These are phyloP conservation scores for Besnoitia besnoiti DNA, from an alignment of 169 alveolate species.

Conservation along the genomic window DNA sequence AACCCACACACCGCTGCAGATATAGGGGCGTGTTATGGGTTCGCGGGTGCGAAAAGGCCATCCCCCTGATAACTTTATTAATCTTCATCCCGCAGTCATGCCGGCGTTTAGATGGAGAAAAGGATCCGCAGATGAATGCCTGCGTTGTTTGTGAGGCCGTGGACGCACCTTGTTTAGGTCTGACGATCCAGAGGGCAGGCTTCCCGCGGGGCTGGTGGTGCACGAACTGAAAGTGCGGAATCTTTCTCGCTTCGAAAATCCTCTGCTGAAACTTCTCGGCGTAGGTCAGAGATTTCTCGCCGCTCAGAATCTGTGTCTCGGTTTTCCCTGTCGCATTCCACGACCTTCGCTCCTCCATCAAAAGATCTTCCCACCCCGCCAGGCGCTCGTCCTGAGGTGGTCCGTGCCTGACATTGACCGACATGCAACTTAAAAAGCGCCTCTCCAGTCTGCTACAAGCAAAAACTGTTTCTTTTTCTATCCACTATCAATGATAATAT, in stretches of 20 bases:
- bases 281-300: not conserved
- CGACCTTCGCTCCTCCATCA: constrained; percentile 19
- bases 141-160: not conserved
- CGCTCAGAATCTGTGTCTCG: not conserved
- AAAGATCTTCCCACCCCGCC: constrained; percentile 59
- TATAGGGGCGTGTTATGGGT: too few relatives aligned
- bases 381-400: constrained; percentile 7
- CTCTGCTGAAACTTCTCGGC: constrained; percentile 35
- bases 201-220: constrained; percentile 21
- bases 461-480: not conserved
- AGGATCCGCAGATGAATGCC: too few relatives aligned
- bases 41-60: too few relatives aligned
- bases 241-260: constrained; percentile 23
- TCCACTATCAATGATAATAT: not conserved
- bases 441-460: not conserved
- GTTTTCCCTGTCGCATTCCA: constrained; percentile 18
- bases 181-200: constrained; percentile 50
- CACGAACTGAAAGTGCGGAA: not conserved
- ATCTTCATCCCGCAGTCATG: too few relatives aligned
- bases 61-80: too few relatives aligned
- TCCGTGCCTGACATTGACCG: not conserved
- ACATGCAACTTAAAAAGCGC: not conserved
- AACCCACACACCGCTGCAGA: not conserved
- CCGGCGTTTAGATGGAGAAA: too few relatives aligned
- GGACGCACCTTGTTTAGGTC: constrained; percentile 52